Conservation (phyloP, 345 rosid species). For the Camelina sativa region DNA sequence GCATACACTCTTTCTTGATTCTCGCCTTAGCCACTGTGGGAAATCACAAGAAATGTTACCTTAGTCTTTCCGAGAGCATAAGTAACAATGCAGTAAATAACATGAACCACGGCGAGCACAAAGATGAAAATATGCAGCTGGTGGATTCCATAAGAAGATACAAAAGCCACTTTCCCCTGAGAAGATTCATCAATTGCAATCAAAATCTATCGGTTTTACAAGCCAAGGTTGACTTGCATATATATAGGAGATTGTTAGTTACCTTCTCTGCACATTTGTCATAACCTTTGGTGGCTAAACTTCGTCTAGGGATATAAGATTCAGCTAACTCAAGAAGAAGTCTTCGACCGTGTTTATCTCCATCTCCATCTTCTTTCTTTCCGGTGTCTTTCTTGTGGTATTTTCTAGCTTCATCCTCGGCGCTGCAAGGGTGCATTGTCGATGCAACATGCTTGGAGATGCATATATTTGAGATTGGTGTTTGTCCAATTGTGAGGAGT, state of each 20-base stretch:
- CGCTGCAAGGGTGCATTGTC: conserved; percentile 71
- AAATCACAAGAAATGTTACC: conserved; percentile 50
- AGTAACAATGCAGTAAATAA: conserved; percentile 76
- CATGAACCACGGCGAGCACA: conserved; percentile 78
- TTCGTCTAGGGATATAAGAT: conserved; percentile 50
- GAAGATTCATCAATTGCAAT: not conserved
- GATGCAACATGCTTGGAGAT: conserved; percentile 54
- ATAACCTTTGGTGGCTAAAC: conserved; percentile 51
- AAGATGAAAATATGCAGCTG: conserved; percentile 96
- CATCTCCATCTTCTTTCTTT: conserved; percentile 1
- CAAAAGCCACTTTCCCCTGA: conserved; percentile 87
- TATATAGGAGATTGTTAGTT: not conserved
- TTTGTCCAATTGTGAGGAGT: conserved; percentile 62
- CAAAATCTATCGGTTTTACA: not conserved
- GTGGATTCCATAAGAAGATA: conserved; percentile 84
- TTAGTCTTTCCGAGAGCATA: conserved; percentile 79
- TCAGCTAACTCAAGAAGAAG: conserved; percentile 55
- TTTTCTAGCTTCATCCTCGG: not conserved
- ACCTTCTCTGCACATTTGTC: conserved; percentile 63
- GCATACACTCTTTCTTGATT: conserved; percentile 12
- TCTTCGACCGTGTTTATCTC: conserved; percentile 32
- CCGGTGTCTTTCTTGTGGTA: conserved; percentile 8
- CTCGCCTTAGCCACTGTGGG: not conserved
- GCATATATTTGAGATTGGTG: conserved; percentile 64
- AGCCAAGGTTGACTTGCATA: not conserved